These are phyloP conservation scores for Erodium maritimum DNA, from an alignment of 345 rosid genomes.

Conservation along the genomic window DNA sequence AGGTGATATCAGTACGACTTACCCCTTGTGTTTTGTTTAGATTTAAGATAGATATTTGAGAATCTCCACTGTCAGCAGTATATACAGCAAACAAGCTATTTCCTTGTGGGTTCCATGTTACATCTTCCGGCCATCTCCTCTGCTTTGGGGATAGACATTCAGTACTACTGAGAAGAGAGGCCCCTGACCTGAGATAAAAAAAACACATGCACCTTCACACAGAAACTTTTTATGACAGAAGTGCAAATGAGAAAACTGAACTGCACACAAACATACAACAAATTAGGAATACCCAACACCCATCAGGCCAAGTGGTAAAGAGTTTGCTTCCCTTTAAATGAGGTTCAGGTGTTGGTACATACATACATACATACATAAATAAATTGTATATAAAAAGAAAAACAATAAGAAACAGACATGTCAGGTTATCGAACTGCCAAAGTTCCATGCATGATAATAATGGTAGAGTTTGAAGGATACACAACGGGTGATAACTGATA, in stretches of 20 bases:
- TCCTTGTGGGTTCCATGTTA: slow-evolving; percentile 87
- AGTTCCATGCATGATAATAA: too few relatives aligned
- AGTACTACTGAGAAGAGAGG: slow-evolving; percentile 56
- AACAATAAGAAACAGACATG: too few relatives aligned
- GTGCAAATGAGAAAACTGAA: background rate
- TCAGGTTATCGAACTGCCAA: too few relatives aligned
- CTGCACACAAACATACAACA: background rate
- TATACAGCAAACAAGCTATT: slow-evolving; percentile 52
- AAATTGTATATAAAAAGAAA: too few relatives aligned
- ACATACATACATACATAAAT: too few relatives aligned
- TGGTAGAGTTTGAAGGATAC: too few relatives aligned
- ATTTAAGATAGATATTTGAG: slow-evolving; percentile 72
- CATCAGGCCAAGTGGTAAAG: too few relatives aligned
- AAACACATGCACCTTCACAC: background rate
- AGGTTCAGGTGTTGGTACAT: too few relatives aligned
- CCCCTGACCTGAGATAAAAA: slow-evolving; percentile 43
- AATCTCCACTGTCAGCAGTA: slow-evolving; percentile 68
- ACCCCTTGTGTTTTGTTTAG: slow-evolving; percentile 64
- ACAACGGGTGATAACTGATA: too few relatives aligned
- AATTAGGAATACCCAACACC: too few relatives aligned
- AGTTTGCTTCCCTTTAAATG: too few relatives aligned
- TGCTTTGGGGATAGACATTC: slow-evolving; percentile 56
- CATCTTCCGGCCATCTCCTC: slow-evolving; percentile 93
- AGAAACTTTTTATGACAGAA: background rate
- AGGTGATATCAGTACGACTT: slow-evolving; percentile 11